A percentile compares a stretch with the other conserved stretches of the same genome.
These are phyloP conservation scores for Borealophlyctis nickersoniae DNA, from an alignment of 192 early-diverging fungal species.

Conservation along the genomic window DNA sequence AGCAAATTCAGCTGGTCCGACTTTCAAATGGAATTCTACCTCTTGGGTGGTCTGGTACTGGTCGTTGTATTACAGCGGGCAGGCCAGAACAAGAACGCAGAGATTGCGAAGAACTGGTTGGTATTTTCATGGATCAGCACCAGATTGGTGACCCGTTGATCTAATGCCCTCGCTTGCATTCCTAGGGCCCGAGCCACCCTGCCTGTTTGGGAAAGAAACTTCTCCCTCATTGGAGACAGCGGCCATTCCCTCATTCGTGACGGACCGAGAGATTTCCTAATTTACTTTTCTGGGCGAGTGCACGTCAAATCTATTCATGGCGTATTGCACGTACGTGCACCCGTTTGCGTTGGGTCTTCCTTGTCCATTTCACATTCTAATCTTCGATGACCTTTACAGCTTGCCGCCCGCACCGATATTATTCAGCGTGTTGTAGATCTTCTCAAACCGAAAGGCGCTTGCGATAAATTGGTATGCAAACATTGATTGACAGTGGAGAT, in stretches of 20 bases:
- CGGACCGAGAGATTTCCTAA: conserved; percentile 68
- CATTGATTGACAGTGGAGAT: conserved; percentile 38
- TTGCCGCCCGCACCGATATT: conserved; percentile 54
- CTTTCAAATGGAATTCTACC: conserved; percentile 22
- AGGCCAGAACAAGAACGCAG: conserved; percentile 29
- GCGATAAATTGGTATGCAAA: conserved; percentile 40
- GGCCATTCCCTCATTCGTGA: conserved; percentile 61
- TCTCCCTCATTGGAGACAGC: conserved; percentile 66
- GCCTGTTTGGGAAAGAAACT: conserved; percentile 54
- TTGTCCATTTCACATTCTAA: conserved; percentile 14
- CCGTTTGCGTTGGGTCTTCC: conserved; percentile 25
- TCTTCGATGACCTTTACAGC: too few species aligned
- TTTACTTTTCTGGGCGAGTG: conserved; percentile 74
- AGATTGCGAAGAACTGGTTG: conserved; percentile 43
- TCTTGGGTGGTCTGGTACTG: conserved; percentile 15
- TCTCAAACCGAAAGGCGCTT: conserved; percentile 8
- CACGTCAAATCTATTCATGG: conserved; percentile 68
- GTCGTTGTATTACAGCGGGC: conserved; percentile 26
- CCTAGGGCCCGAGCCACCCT: conserved; percentile 26
- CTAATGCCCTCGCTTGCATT: too few species aligned
- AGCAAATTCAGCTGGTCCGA: not conserved
- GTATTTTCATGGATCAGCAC: not conserved
- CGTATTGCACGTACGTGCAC: conserved; percentile 42
- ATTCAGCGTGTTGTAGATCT: conserved; percentile 45
- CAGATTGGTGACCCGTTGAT: not conserved